These are phyloP conservation scores for Podospora bellae-mahoneyi DNA, from an alignment of 495 filamentous ascomycete genomes.

Conservation along the genomic window DNA sequence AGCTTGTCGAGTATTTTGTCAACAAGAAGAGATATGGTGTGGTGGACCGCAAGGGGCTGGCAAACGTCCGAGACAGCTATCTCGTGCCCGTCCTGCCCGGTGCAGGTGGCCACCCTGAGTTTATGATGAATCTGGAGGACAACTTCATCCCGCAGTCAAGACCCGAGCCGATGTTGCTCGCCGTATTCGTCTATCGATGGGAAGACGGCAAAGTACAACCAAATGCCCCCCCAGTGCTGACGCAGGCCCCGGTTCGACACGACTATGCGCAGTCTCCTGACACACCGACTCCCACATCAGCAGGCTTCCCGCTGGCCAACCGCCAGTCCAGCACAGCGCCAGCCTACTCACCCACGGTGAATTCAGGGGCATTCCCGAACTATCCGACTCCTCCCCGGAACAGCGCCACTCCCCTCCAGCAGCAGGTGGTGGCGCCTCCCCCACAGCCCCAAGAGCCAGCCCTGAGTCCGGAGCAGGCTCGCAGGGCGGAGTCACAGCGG, in stretches of 20 bases:
- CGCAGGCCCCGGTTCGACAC: neutral
- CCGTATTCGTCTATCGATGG: constrained; percentile 68
- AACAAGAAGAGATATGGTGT: constrained; percentile 78
- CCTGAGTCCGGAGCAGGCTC: constrained; percentile 15
- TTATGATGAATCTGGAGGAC: constrained; percentile 72
- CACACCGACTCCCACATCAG: constrained; percentile 27
- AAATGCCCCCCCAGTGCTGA: constrained; percentile 14
- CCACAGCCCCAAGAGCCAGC: constrained; percentile 28
- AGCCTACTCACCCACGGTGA: constrained; percentile 47
- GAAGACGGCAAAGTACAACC: constrained; percentile 40
- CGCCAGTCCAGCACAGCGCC: constrained; percentile 44
- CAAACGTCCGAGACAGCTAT: constrained; percentile 75
- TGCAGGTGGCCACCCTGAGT: constrained; percentile 57
- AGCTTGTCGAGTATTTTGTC: constrained; percentile 75
- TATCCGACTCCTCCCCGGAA: constrained; percentile 30
- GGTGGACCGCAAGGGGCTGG: constrained; percentile 62
- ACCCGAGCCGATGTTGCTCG: constrained; percentile 67
- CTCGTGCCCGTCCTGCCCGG: constrained; percentile 70
- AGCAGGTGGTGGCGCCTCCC: constrained; percentile 25
- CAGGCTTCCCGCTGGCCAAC: constrained; percentile 19
- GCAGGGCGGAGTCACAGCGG: constrained; percentile 43
- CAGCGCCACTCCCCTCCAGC: constrained; percentile 34
- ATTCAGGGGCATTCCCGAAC: constrained; percentile 40
- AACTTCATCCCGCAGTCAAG: constrained; percentile 64
- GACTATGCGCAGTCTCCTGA: constrained; percentile 26